These are phyloP conservation scores for Carex kokanica DNA, from an alignment of 176 grass and related monocot species.

Conservation along the genomic window DNA sequence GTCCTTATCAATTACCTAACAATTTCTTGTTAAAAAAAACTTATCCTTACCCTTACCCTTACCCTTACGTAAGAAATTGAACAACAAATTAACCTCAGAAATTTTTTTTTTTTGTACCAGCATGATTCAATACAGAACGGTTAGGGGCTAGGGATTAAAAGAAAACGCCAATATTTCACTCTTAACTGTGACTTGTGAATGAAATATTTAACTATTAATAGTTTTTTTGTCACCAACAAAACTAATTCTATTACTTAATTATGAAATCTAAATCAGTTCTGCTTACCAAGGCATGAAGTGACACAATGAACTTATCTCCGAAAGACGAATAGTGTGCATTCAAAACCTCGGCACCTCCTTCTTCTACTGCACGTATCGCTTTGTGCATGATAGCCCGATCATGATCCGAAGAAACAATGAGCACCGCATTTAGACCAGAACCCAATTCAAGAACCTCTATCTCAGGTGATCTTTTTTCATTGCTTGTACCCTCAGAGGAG, in stretches of 20 bases:
- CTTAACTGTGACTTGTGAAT: neutral
- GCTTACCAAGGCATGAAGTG: slow-evolving; percentile 67
- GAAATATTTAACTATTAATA: neutral
- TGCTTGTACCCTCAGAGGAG: neutral
- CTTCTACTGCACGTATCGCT: slow-evolving; percentile 42
- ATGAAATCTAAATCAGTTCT: neutral
- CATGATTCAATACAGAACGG: neutral
- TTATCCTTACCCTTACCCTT: too few species aligned
- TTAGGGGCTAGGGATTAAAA: neutral
- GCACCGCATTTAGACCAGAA: slow-evolving; percentile 41
- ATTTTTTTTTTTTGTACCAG: too few species aligned
- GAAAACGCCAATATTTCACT: neutral
- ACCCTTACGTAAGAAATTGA: too few species aligned
- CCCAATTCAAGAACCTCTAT: slow-evolving; percentile 63
- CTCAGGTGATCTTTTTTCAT: slow-evolving; percentile 9
- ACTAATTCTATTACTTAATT: neutral
- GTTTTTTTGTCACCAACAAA: neutral
- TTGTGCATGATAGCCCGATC: slow-evolving; percentile 47
- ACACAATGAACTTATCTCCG: slow-evolving; percentile 49
- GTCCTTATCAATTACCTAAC: too few species aligned
- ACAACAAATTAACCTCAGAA: too few species aligned
- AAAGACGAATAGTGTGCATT: slow-evolving; percentile 62
- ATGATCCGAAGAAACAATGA: slow-evolving; percentile 31
- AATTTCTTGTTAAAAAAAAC: too few species aligned
- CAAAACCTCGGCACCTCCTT: slow-evolving; percentile 58